Evolutionary conservation across 345 rosid species (phyloP).

Genomic region (Murraya paniculata): DNA sequence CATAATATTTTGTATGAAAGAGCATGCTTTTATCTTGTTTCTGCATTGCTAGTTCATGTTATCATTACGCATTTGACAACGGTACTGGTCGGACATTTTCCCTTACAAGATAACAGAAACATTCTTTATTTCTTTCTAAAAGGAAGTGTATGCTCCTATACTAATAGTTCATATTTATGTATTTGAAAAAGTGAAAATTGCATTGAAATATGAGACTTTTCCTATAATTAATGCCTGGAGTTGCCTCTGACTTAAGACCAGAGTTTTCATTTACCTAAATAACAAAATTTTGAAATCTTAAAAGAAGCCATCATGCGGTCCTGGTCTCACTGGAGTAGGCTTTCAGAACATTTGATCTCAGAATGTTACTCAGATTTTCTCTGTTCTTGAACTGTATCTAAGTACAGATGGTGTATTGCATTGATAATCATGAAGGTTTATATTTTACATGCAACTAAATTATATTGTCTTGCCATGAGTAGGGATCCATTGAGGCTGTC

Average conservation of each 20-base stretch:
- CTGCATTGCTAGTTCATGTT: conserved; percentile 6
- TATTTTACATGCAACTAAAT: conserved; percentile 8
- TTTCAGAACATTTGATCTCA: not conserved
- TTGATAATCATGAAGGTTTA: not conserved
- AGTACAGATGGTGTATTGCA: not conserved
- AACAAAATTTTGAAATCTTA: not conserved
- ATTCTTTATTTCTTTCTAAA: not conserved
- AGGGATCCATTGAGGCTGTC: conserved; percentile 98
- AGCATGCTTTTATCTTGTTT: not conserved
- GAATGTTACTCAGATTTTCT: not conserved
- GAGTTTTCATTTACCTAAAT: not conserved
- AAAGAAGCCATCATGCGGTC: not conserved
- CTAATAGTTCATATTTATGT: not conserved
- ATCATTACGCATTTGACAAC: not conserved
- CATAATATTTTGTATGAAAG: not conserved
- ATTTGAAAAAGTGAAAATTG: not conserved
- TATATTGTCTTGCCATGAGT: conserved; percentile 26
- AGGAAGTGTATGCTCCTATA: not conserved
- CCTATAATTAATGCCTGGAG: not conserved
- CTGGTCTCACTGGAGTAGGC: not conserved
- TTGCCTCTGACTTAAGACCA: not conserved
- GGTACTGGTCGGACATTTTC: not conserved
- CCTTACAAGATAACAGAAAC: not conserved
- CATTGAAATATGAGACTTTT: not conserved
- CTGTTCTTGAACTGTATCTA: not conserved